These are phyloP conservation scores for Pinus taeda DNA, from an alignment of 75 land plant species.

Conservation along the genomic window DNA sequence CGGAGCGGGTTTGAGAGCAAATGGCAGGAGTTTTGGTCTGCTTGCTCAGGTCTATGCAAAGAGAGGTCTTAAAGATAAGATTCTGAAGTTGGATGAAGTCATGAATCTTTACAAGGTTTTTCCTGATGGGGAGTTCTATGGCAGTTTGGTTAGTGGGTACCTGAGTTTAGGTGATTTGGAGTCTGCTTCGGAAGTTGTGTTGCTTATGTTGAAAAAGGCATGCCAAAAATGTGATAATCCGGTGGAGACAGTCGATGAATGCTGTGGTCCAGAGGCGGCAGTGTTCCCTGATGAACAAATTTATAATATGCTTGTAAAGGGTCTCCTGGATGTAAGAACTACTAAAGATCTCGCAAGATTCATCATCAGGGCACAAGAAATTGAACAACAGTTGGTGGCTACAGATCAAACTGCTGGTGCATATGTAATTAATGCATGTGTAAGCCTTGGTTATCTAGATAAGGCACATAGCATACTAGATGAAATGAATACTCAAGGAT, in stretches of 20 bases:
- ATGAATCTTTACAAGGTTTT: conserved; percentile 33
- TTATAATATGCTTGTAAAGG: conserved; percentile 41
- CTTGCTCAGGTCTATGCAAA: conserved; percentile 59
- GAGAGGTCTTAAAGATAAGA: conserved; percentile 42
- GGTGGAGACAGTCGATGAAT: not conserved
- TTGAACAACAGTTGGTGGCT: conserved; percentile 16
- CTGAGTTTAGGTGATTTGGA: conserved; percentile 42
- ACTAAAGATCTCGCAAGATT: conserved; percentile 40
- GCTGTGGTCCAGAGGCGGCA: not conserved
- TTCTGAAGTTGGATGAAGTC: conserved; percentile 40
- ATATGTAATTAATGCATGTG: conserved; percentile 51
- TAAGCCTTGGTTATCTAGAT: conserved; percentile 40
- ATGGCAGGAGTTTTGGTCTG: conserved; percentile 44
- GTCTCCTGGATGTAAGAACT: conserved; percentile 32
- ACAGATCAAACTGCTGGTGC: conserved; percentile 40
- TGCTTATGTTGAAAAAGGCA: conserved; percentile 34
- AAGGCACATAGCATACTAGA: conserved; percentile 66
- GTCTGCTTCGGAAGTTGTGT: conserved; percentile 27
- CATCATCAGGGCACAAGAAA: conserved; percentile 48
- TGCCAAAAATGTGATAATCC: not conserved
- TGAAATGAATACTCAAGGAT: conserved; percentile 57
- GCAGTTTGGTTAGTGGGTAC: conserved; percentile 49
- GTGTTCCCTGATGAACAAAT: conserved; percentile 35
- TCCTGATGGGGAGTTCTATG: conserved; percentile 18
- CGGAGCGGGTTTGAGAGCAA: conserved; percentile 30